Evolutionary conservation across 208 protist genomes (phyloP), one percentile per base, ranked within the genome.

Genomic region (Leishmania gerbilli): DNA sequence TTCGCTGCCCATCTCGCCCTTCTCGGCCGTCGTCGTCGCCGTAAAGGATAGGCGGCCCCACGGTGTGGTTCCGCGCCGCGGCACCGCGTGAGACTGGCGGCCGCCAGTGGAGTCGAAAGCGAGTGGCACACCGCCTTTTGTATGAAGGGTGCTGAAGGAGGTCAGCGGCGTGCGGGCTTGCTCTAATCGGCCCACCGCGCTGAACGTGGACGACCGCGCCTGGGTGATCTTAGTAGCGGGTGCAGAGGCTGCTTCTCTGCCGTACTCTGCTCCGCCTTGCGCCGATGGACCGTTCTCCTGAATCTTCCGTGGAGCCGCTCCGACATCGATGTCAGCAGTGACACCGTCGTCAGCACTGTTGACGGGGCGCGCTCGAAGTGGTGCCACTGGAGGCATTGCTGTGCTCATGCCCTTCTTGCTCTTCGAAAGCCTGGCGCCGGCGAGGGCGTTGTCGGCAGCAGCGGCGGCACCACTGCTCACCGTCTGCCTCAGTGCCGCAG

Each of bases 321-420:
- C 11, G 17, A 19, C 47, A 1, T 11, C 3, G 71, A 31, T 56
- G 71, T 3, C 71, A 27, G 67, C 40, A 45, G 19, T n/a, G 45
- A 24, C 45, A 40, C n/a, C 11, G 47, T 49, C 71, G 6, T 56
- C n/a, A 24, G 24, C n/a, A 3, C n/a, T 6, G 47, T 75, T 75
- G n/a, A 75, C 71, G 9, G 71, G 71, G 31, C 9, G 47, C 27
- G 45, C 27, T 40, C 15, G 71, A 42, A 75, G 71, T 75, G 71
- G 71, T 56, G 47, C 45, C 31, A 56, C 11, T n/a, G 71, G n/a
- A 19, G 45, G 27, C 47, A 31, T 31, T 11, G 27, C 27, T 40
- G 7, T 71, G 67, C 34, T 47, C 40, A 47, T 27, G 34, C 9
- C 67, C 37, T 71, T 47, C 24, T 71, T 71, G 11, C 8, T 8